phyloP scores from a whole-genome alignment of 495 filamentous ascomycete genomes.

The Polyplosphaeria fusca region DNA sequence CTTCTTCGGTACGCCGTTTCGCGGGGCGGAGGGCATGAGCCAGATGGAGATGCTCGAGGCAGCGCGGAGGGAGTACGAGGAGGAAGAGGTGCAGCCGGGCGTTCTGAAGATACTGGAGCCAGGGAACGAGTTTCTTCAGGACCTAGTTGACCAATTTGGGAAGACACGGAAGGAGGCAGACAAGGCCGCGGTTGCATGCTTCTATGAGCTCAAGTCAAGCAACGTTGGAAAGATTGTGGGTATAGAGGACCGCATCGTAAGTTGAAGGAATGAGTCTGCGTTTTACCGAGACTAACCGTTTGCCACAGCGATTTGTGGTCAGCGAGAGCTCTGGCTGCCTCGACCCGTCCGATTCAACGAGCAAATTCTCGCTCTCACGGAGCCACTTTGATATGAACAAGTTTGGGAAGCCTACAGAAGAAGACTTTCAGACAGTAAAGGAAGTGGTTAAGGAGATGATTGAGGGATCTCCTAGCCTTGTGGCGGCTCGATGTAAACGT shows the following conservation, averaged over 20 bases:
- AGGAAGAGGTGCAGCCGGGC: constrained; percentile 17
- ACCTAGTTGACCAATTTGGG: constrained; percentile 23
- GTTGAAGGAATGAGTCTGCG: not conserved
- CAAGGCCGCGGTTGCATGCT: constrained; percentile 15
- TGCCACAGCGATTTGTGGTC: constrained; percentile 17
- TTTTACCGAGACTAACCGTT: constrained; percentile 1
- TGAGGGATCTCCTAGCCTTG: constrained; percentile 7
- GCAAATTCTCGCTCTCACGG: constrained; percentile 25
- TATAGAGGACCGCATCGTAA: constrained; percentile 5
- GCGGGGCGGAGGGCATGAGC: constrained; percentile 16
- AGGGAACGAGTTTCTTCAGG: constrained; percentile 20
- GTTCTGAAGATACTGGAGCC: constrained; percentile 18
- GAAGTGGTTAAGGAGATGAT: constrained; percentile 23
- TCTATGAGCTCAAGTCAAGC: constrained; percentile 25
- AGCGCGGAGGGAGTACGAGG: constrained; percentile 7
- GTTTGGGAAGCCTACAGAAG: constrained; percentile 28
- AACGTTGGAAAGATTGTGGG: constrained; percentile 18
- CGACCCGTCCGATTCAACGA: constrained; percentile 14
- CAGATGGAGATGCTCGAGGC: constrained; percentile 24
- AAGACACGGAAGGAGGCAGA: constrained; percentile 13
- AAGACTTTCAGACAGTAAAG: constrained; percentile 27
- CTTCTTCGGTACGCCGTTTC: too few relatives aligned
- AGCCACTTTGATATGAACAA: constrained; percentile 30
- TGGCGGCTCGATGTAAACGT: constrained; percentile 16
- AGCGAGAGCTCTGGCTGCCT: constrained; percentile 29